phyloP scores from a whole-genome alignment of 176 grass and related monocot genomes.

The Thinopyrum elongatum region DNA sequence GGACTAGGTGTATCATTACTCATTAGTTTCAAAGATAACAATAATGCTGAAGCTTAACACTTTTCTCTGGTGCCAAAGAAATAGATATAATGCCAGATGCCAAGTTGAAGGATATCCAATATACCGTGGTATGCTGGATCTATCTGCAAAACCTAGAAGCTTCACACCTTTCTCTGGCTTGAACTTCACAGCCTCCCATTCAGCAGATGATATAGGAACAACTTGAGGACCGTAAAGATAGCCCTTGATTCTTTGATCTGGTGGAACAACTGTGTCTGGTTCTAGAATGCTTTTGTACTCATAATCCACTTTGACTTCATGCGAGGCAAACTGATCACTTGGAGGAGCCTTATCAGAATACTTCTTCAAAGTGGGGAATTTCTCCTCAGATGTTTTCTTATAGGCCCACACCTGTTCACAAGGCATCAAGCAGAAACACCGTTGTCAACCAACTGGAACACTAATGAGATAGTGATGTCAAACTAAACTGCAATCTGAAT shows the following conservation, averaged over 20 bases:
- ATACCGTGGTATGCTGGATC: constrained; percentile 69
- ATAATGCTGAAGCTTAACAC: constrained; percentile 9
- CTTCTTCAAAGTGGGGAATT: constrained; percentile 86
- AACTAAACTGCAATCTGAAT: constrained; percentile 25
- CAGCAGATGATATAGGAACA: constrained; percentile 77
- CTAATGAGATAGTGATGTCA: background rate
- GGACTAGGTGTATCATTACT: background rate
- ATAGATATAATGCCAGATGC: background rate
- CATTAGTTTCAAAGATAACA: background rate
- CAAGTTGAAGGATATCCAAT: constrained; percentile 6
- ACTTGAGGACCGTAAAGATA: constrained; percentile 98
- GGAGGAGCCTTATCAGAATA: constrained; percentile 82
- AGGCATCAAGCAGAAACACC: constrained; percentile 24
- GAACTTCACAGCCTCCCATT: constrained; percentile 83
- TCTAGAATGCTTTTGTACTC: constrained; percentile 81
- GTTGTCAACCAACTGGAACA: background rate
- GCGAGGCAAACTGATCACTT: constrained; percentile 71
- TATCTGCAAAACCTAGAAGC: constrained; percentile 89
- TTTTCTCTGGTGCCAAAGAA: background rate
- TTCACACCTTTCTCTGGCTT: constrained; percentile 93
- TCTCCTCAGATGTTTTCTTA: constrained; percentile 96
- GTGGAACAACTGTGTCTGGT: constrained; percentile 78
- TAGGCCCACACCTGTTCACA: constrained; percentile 92
- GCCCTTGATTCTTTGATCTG: constrained; percentile 96
- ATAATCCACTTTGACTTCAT: constrained; percentile 91